Percentiles rank a stretch among this genome's conserved stretches.
Evolutionary conservation across 139 green algal species (phyloP).

Genomic region (Chlorella sp.): DNA sequence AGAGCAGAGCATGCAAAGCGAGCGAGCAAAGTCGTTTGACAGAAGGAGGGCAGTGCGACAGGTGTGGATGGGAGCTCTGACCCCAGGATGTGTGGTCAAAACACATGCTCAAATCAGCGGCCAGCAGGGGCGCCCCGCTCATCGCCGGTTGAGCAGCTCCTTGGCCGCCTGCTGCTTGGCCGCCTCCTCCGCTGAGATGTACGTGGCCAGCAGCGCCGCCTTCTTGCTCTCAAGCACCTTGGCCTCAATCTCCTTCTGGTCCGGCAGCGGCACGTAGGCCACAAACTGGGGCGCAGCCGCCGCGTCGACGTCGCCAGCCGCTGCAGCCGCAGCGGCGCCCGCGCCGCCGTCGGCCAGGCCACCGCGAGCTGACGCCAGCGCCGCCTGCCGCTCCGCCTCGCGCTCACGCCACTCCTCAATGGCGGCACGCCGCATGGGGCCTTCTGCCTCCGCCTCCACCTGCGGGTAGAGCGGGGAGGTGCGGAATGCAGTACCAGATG

Average conservation of each 20-base stretch:
- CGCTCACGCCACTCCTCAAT: slow-evolving; percentile 79
- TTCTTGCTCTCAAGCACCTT: slow-evolving; percentile 96
- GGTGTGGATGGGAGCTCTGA: neutral
- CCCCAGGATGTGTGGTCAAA: too few species aligned
- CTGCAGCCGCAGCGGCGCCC: too few species aligned
- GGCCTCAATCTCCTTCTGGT: slow-evolving; percentile 93
- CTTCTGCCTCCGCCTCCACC: slow-evolving; percentile 82
- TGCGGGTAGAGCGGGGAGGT: neutral
- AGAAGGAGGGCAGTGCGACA: neutral
- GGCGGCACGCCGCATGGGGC: slow-evolving; percentile 62
- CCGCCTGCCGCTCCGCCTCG: slow-evolving; percentile 68
- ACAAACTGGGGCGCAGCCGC: slow-evolving; percentile 76
- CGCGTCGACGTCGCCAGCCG: neutral
- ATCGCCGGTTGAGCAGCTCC: slow-evolving; percentile 74
- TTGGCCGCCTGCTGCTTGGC: slow-evolving; percentile 82
- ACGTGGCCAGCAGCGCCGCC: slow-evolving; percentile 86
- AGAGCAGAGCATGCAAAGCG: too few species aligned
- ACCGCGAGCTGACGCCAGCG: slow-evolving; percentile 37
- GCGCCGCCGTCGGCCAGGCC: slow-evolving; percentile 17
- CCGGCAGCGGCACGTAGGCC: slow-evolving; percentile 94
- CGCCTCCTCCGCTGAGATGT: slow-evolving; percentile 75
- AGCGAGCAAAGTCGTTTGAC: too few species aligned
- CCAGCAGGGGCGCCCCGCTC: neutral
- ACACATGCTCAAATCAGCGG: too few species aligned
- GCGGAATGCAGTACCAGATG: too few species aligned